These are phyloP conservation scores for Botrytis paeoniae DNA, from an alignment of 2,329 filamentous ascomycete genomes.

Conservation along the genomic window DNA sequence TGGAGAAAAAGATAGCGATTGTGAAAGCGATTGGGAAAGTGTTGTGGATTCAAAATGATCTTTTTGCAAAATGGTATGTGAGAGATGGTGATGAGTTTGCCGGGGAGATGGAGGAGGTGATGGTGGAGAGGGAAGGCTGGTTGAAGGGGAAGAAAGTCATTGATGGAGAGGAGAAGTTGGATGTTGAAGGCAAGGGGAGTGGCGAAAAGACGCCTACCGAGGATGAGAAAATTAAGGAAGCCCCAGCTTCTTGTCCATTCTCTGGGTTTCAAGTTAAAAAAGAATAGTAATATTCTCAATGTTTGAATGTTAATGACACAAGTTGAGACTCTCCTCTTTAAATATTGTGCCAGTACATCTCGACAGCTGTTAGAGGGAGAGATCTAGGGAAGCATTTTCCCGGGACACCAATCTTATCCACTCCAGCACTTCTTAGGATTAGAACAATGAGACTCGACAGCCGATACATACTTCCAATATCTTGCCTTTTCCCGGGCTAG, in stretches of 20 bases:
- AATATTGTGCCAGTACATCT: neutral
- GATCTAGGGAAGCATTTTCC: neutral
- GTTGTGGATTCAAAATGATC: slow-evolving; percentile 84
- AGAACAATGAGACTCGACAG: neutral
- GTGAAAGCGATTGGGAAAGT: slow-evolving; percentile 76
- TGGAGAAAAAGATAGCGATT: slow-evolving; percentile 68
- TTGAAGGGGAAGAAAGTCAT: slow-evolving; percentile 11
- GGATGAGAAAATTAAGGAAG: neutral
- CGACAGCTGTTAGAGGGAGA: rapidly evolving
- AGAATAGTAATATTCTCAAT: neutral
- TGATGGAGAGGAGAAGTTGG: neutral
- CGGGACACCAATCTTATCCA: neutral
- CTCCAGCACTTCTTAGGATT: neutral
- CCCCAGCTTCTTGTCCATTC: slow-evolving; percentile 6
- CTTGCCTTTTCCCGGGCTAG: neutral
- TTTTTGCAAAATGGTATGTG: slow-evolving; percentile 76
- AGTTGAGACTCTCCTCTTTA: neutral
- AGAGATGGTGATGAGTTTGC: slow-evolving; percentile 16
- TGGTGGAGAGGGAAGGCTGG: slow-evolving; percentile 17
- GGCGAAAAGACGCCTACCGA: neutral
- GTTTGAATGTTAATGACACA: rapidly evolving
- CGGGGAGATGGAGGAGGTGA: slow-evolving; percentile 11
- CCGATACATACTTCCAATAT: neutral
- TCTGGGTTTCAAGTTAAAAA: neutral
- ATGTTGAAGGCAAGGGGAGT: neutral